Conservation (phyloP, 352 stramenopile genomes). For the Sclerospora graminicola region DNA sequence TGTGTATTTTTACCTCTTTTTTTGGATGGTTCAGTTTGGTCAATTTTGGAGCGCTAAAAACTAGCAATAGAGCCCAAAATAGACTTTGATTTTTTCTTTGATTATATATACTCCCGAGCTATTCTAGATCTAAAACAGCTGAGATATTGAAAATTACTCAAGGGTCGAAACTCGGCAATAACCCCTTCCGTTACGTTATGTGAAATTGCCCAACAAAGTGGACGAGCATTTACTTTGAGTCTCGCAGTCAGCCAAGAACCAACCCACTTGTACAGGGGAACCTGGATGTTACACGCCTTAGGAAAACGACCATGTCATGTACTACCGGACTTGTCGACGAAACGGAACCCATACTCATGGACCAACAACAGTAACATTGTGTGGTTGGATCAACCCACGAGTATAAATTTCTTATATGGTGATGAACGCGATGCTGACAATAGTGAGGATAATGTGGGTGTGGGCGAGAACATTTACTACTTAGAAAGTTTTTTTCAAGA, state of each 20-base stretch:
- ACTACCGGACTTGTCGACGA: conserved; percentile 31
- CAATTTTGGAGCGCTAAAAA: too few species aligned
- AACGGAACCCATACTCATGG: conserved; percentile 49
- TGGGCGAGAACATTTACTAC: conserved; percentile 63
- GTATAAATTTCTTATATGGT: conserved; percentile 61
- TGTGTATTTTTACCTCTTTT: too few species aligned
- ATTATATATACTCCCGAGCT: too few species aligned
- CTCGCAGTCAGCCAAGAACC: conserved; percentile 15
- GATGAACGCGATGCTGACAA: conserved; percentile 26
- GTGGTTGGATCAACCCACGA: too few species aligned
- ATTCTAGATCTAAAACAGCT: too few species aligned
- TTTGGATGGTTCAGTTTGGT: too few species aligned
- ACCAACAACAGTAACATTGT: conserved; percentile 54
- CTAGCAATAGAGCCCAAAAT: too few species aligned
- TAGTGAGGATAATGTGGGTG: conserved; percentile 37
- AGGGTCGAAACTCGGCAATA: too few species aligned
- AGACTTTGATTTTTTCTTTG: too few species aligned
- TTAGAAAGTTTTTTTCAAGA: conserved; percentile 48
- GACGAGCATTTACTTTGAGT: conserved; percentile 52
- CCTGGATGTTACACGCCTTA: conserved; percentile 47
- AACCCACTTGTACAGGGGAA: conserved; percentile 53
- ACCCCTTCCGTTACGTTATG: too few species aligned
- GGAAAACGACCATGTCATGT: conserved; percentile 61
- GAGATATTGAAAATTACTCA: too few species aligned
- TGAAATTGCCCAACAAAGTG: conserved; percentile 37